Evolutionary conservation across 306 rosid genomes (phyloP), one percentile per base, ranked within the genome.

Genomic region (Vigna angularis): DNA sequence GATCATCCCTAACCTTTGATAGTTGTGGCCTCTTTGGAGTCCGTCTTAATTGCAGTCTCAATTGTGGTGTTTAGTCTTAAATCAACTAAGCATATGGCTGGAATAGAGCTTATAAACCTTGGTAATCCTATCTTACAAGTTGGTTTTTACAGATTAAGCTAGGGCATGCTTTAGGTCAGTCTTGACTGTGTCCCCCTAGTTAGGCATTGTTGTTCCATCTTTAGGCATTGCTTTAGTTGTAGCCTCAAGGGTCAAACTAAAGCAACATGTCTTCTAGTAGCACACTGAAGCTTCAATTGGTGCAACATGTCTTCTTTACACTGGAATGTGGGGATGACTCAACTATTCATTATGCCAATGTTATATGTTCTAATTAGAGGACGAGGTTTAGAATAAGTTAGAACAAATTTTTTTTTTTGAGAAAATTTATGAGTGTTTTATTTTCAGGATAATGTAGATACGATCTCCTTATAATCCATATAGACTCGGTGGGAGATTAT

Each of bases 181-280:
- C 47, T 42, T 42, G 47, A 42, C 3, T 9, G 47, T 9, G 13
- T 42, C 13, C 47, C 45, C 47, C 47, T 9, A 42, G 13, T 9
- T 42, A 42, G 47, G 47, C 47, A 9, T 42, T 9, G 13, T 42
- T 42, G 47, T 9, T 12, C 47, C 53, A 17, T 49, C 17, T 49
- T 49, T 49, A 4, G 18, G 17, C 2, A 15, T 5, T 49, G 7
- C 18, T 5, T 49, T 1, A 14, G 16, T 49, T 49, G 2, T 15
- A 49, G 7, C 53, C 53, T 49, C 17, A 49, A 49, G 53, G 2
- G 7, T 15, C 17, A 1, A 11, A n/a, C n/a, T n/a, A n/a, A n/a
- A n/a, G n/a, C n/a, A n/a, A n/a, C n/a, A n/a, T n/a, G n/a, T n/a
- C 45, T 59, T 74, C 53, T 26, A 74, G 32, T 59, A 45, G 45